These are phyloP conservation scores for Fusarium scirpi DNA, from an alignment of 2,329 filamentous ascomycete genomes.

Conservation along the genomic window DNA sequence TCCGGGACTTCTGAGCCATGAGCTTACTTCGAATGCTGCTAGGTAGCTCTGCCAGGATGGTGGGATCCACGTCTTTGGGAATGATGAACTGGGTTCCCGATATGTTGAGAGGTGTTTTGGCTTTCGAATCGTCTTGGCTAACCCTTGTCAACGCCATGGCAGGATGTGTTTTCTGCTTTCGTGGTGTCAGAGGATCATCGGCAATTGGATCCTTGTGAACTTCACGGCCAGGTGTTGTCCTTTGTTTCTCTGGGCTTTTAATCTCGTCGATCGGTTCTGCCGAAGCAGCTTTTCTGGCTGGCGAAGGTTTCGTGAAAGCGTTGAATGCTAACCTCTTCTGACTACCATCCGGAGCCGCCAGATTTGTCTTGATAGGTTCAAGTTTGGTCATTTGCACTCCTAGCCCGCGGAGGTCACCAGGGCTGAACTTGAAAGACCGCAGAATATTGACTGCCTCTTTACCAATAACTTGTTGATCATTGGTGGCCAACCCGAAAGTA, in stretches of 20 bases:
- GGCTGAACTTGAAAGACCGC: conserved; percentile 83
- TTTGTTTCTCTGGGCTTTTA: conserved; percentile 53
- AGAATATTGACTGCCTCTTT: conserved; percentile 89
- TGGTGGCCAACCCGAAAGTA: conserved; percentile 85
- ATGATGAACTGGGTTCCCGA: conserved; percentile 92
- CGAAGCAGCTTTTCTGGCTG: conserved; percentile 55
- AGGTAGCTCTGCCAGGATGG: conserved; percentile 86
- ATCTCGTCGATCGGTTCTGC: conserved; percentile 65
- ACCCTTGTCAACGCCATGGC: conserved; percentile 65
- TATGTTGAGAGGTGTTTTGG: conserved; percentile 79
- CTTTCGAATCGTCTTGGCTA: conserved; percentile 62
- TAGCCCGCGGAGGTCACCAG: conserved; percentile 91
- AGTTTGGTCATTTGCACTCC: conserved; percentile 95
- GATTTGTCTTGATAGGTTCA: conserved; percentile 76
- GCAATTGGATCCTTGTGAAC: conserved; percentile 64
- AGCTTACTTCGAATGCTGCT: conserved; percentile 84
- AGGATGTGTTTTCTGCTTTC: conserved; percentile 65
- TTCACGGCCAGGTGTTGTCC: conserved; percentile 45
- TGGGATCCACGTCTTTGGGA: conserved; percentile 83
- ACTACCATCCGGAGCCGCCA: conserved; percentile 74
- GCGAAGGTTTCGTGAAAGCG: conserved; percentile 56
- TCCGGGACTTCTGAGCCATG: conserved; percentile 65
- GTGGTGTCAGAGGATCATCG: conserved; percentile 65
- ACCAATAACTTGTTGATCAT: conserved; percentile 75
- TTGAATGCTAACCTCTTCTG: conserved; percentile 84